Evolutionary conservation across 2,329 filamentous ascomycete species (phyloP).

Genomic region (Fusarium avenaceum): DNA sequence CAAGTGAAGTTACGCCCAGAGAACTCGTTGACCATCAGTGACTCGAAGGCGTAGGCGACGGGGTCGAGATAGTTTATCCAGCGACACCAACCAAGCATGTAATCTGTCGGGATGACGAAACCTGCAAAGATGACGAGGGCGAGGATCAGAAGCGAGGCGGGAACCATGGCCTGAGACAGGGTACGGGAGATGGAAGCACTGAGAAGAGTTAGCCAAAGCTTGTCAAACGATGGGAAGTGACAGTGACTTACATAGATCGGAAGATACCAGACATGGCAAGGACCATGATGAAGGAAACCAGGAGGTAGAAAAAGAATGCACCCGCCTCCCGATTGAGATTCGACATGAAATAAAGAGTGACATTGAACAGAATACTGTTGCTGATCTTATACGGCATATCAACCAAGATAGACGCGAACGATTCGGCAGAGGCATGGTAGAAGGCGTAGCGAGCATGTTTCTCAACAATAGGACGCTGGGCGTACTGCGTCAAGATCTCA

Average conservation of each 20-base stretch:
- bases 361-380: constrained; percentile 58
- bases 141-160: constrained; percentile 56
- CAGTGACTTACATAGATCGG: constrained; percentile 50
- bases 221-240: accelerated
- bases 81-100: constrained; percentile 74
- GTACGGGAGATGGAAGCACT: constrained; percentile 64
- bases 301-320: constrained; percentile 62
- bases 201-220: background rate
- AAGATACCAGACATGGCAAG: constrained; percentile 76
- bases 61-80: constrained; percentile 79
- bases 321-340: constrained; percentile 60
- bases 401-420: constrained; percentile 55
- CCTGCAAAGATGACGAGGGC: constrained; percentile 61
- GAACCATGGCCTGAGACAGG: constrained; percentile 61
- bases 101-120: constrained; percentile 59
- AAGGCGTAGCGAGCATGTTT: constrained; percentile 59
- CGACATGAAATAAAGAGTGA: constrained; percentile 65
- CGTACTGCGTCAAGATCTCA: constrained; percentile 57
- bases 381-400: constrained; percentile 61
- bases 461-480: constrained; percentile 56
- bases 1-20: constrained; percentile 49
- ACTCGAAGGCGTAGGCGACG: constrained; percentile 75
- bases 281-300: constrained; percentile 65
- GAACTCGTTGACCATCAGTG: constrained; percentile 77
- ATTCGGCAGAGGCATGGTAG: constrained; percentile 56